A percentile compares a stretch with the other conserved stretches of the same genome.
Evolutionary conservation across 2,329 filamentous ascomycete genomes (phyloP).

Genomic region (Drechslera avenae): DNA sequence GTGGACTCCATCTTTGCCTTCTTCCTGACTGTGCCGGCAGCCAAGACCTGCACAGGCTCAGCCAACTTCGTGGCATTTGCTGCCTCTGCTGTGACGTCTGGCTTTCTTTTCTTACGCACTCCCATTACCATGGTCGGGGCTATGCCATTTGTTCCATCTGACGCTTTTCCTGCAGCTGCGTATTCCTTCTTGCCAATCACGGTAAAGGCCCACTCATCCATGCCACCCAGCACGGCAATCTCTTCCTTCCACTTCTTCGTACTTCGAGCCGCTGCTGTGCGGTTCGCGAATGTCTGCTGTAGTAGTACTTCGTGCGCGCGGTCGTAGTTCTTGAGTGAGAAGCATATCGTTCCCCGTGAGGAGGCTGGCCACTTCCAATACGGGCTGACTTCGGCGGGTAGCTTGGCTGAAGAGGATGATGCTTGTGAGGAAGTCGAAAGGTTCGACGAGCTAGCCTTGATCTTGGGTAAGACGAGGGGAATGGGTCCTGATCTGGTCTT

Average conservation of each 20-base stretch:
- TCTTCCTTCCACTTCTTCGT: conserved; percentile 74
- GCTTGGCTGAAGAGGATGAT: conserved; percentile 48
- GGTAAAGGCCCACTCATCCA: conserved; percentile 36
- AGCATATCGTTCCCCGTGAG: conserved; percentile 67
- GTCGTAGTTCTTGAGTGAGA: conserved; percentile 69
- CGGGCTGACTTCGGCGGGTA: conserved; percentile 57
- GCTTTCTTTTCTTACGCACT: conserved; percentile 46
- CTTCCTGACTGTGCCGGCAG: conserved; percentile 37
- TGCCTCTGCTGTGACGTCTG: conserved; percentile 19
- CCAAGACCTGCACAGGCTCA: conserved; percentile 22
- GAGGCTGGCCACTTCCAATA: conserved; percentile 70
- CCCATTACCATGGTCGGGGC: conserved; percentile 34
- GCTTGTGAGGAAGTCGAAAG: conserved; percentile 55
- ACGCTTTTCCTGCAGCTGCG: background rate
- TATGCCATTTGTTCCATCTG: conserved; percentile 3
- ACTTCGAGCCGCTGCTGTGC: conserved; percentile 66
- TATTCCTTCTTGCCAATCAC: conserved; percentile 35
- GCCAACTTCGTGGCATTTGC: conserved; percentile 2
- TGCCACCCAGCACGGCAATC: conserved; percentile 55
- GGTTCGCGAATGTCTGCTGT: conserved; percentile 72
- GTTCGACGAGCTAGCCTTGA: conserved; percentile 60
- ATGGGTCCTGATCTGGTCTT: conserved; percentile 61
- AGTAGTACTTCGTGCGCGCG: conserved; percentile 72
- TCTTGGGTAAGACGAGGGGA: conserved; percentile 65
- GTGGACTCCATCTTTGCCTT: conserved; percentile 37